Percentiles rank a stretch among this genome's conserved stretches.
These are phyloP conservation scores for Pisolithus albus DNA, from an alignment of 768 basidiomycete genomes.

Conservation along the genomic window DNA sequence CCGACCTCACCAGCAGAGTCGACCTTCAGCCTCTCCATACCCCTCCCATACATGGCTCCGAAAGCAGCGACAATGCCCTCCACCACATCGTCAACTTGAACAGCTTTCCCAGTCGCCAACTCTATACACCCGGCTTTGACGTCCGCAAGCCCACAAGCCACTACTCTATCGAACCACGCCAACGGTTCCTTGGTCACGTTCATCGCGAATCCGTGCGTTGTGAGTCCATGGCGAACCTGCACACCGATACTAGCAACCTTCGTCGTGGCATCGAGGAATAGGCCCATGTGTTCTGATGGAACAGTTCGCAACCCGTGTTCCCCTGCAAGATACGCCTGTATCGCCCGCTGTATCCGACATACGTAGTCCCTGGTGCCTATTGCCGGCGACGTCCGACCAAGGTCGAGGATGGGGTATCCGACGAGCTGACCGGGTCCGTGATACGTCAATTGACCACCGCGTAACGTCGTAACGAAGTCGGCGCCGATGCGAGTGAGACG, in stretches of 20 bases:
- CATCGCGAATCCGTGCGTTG: constrained; percentile 90
- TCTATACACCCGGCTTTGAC: constrained; percentile 73
- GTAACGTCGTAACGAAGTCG: constrained; percentile 72
- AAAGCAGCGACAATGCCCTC: constrained; percentile 43
- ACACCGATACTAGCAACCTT: constrained; percentile 97
- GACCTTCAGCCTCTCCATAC: constrained; percentile 39
- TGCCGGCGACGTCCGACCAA: constrained; percentile 69
- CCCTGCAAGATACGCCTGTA: constrained; percentile 56
- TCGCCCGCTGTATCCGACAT: constrained; percentile 66
- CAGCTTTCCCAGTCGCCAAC: constrained; percentile 31
- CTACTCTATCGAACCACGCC: constrained; percentile 79
- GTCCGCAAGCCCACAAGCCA: constrained; percentile 86
- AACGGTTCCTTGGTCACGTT: constrained; percentile 81
- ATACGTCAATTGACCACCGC: constrained; percentile 94
- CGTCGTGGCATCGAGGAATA: constrained; percentile 72
- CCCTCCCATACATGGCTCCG: constrained; percentile 41
- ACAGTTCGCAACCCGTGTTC: constrained; percentile 51
- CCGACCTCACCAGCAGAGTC: constrained; percentile 41
- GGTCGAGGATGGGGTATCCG: constrained; percentile 90
- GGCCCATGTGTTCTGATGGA: constrained; percentile 80
- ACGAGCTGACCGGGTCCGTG: constrained; percentile 98
- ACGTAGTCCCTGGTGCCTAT: constrained; percentile 70
- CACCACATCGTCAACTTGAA: constrained; percentile 47
- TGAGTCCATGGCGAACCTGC: constrained; percentile 89
- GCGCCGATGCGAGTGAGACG: constrained; percentile 77